Evolutionary conservation across 129 eudicot species (phyloP).

Genomic region (Oenanthe sinensis): DNA sequence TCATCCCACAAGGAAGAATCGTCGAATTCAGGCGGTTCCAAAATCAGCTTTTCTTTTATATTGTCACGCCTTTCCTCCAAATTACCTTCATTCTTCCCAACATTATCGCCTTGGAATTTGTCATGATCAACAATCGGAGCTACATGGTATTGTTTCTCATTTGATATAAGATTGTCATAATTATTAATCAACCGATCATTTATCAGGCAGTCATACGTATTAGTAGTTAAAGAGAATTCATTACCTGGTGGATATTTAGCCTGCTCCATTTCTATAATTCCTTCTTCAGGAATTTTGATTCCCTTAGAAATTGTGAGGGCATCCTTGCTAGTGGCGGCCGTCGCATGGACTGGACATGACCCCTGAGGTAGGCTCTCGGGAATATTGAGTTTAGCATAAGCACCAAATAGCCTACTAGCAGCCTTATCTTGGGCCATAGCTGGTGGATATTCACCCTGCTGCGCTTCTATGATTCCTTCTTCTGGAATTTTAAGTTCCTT

Average conservation of each 20-base stretch:
- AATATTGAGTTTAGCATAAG: conserved; percentile 56
- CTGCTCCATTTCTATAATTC: not conserved
- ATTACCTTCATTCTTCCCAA: not conserved
- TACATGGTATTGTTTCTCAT: not conserved
- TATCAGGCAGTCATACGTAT: not conserved
- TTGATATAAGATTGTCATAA: not conserved
- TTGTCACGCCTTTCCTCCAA: not conserved
- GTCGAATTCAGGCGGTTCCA: conserved; percentile 57
- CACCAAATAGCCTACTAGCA: conserved; percentile 59
- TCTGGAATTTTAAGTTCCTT: not conserved
- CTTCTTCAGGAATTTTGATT: not conserved
- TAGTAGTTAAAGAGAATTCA: not conserved
- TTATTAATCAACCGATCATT: not conserved
- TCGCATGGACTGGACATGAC: not conserved
- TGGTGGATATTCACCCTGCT: not conserved
- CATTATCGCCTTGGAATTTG: not conserved
- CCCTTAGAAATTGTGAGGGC: not conserved
- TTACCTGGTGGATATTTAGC: not conserved
- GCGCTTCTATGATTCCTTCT: not conserved
- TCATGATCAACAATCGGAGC: not conserved
- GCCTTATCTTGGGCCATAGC: conserved; percentile 71
- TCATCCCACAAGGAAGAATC: conserved; percentile 69
- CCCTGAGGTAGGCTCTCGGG: conserved; percentile 19
- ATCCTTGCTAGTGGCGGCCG: not conserved
- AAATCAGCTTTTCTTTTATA: conserved; percentile 28